These are phyloP conservation scores for Leucocoprinus birnbaumii DNA, from an alignment of 768 basidiomycete species.

Conservation along the genomic window DNA sequence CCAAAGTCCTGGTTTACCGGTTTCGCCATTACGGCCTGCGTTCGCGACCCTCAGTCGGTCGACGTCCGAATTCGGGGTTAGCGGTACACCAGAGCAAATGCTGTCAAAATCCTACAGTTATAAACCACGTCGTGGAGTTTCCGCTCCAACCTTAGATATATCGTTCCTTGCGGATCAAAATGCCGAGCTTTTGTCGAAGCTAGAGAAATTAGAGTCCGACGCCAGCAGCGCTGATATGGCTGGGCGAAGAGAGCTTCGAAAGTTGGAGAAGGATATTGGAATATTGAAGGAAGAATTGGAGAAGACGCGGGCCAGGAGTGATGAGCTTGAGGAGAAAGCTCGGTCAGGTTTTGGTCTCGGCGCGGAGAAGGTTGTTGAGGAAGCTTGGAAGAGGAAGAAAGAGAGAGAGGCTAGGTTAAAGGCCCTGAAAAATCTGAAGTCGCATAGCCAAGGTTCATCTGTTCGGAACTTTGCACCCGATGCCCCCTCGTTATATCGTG, in stretches of 20 bases:
- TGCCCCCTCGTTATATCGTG: constrained; percentile 35
- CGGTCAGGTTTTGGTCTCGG: constrained; percentile 39
- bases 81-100: neutral
- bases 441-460: constrained; percentile 25
- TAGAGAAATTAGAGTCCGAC: constrained; percentile 75
- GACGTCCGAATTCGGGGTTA: constrained; percentile 17
- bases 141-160: constrained; percentile 67
- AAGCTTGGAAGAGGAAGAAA: constrained; percentile 43
- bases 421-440: constrained; percentile 38
- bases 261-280: constrained; percentile 79
- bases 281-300: constrained; percentile 74
- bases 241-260: constrained; percentile 66
- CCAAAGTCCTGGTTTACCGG: constrained; percentile 23
- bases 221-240: constrained; percentile 61
- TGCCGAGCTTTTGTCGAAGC: constrained; percentile 70
- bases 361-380: constrained; percentile 37
- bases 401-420: constrained; percentile 53
- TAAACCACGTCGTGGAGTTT: constrained; percentile 44
- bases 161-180: constrained; percentile 79
- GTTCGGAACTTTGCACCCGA: constrained; percentile 64
- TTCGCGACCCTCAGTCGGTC: constrained; percentile 1
- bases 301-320: constrained; percentile 64
- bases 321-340: constrained; percentile 68
- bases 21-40: neutral
- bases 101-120: constrained; percentile 18